Conservation (phyloP, 2,329 filamentous ascomycete species). For the Trichoderma sp. region DNA sequence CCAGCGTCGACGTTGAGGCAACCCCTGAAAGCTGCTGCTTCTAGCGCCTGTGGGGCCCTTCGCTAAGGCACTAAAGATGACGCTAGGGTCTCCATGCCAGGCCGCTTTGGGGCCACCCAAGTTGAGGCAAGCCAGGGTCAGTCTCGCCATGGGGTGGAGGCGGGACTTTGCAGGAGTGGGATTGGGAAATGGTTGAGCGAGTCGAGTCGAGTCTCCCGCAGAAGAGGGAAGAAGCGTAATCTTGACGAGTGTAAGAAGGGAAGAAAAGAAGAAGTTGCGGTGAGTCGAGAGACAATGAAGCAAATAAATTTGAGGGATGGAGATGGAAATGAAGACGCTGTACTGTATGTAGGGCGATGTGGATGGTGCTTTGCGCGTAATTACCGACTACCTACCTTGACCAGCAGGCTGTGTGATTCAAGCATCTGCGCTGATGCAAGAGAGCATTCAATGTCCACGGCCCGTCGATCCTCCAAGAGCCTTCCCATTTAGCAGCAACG, state of each 20-base stretch:
- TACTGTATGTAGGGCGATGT: background rate
- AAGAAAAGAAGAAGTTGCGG: background rate
- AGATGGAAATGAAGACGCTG: background rate
- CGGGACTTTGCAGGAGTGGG: conserved; percentile 23
- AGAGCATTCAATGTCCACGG: background rate
- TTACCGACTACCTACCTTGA: background rate
- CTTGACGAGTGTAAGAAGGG: background rate
- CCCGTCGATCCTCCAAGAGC: conserved; percentile 9
- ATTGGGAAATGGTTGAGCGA: conserved; percentile 1
- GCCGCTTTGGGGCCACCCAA: conserved; percentile 7
- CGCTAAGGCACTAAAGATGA: conserved; percentile 9
- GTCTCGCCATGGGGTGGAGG: conserved; percentile 25
- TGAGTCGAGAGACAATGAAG: background rate
- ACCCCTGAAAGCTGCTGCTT: conserved; percentile 22
- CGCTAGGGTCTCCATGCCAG: conserved; percentile 11
- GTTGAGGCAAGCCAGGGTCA: conserved; percentile 19
- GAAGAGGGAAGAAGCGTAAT: too few species aligned
- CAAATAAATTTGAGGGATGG: background rate
- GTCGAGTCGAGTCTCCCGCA: conserved; percentile 7
- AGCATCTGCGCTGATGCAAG: conserved; percentile 1
- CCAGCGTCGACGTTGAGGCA: conserved; percentile 10
- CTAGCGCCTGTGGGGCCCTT: conserved; percentile 13
- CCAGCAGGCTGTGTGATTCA: background rate
- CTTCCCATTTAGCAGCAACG: conserved; percentile 3
- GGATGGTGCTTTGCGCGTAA: background rate